Conservation (phyloP, 495 filamentous ascomycete genomes). For the Glutinoglossum americanum region DNA sequence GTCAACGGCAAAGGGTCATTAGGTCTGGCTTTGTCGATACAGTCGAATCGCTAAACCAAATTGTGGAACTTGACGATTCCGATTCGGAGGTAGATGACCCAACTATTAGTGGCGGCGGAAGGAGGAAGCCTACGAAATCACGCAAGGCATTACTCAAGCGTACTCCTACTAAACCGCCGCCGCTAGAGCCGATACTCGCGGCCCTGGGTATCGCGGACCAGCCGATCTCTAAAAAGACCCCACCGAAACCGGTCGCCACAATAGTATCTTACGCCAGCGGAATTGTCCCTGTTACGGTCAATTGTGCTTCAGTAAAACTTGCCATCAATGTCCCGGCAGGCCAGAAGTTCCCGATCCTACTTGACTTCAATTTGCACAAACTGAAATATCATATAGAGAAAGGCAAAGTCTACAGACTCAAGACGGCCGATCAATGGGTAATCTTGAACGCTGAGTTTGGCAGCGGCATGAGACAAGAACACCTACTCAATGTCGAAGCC, state of each 20-base stretch:
- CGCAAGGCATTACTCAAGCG: neutral
- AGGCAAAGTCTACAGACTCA: neutral
- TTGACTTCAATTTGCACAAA: neutral
- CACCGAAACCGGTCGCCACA: neutral
- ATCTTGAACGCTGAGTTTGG: neutral
- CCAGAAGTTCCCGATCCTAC: neutral
- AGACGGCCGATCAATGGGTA: neutral
- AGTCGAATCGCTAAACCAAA: neutral
- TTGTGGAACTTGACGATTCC: neutral
- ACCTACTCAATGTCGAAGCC: neutral
- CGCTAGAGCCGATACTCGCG: neutral
- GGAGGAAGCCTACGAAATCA: neutral
- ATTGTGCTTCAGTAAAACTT: neutral
- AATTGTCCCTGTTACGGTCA: neutral
- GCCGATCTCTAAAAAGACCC: neutral
- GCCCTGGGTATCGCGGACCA: neutral
- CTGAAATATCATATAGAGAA: neutral
- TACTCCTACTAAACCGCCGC: neutral
- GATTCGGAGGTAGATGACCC: neutral
- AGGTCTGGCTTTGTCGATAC: neutral
- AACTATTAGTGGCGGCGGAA: neutral
- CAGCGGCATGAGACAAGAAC: neutral
- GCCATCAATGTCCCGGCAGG: neutral
- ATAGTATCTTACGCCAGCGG: neutral
- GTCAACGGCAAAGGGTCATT: neutral